Conservation (phyloP, 192 early-diverging fungal species). For the Martensiomyces pterosporus region DNA sequence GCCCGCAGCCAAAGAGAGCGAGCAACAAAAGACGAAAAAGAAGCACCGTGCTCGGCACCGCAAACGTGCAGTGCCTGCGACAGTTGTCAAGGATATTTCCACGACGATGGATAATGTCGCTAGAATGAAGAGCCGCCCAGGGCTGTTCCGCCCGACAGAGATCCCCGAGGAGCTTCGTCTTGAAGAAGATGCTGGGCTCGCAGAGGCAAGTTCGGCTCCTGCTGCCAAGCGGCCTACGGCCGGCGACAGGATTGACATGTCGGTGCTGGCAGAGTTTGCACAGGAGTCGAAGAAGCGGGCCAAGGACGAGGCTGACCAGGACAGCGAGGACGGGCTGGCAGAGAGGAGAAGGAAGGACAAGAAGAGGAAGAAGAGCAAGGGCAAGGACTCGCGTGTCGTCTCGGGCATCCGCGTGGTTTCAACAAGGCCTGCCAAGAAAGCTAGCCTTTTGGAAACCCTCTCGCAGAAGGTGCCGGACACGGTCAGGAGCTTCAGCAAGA, state of each 20-base stretch:
- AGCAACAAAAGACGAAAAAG: constrained; percentile 16
- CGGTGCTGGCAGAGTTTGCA: constrained; percentile 38
- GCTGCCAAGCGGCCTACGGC: neutral
- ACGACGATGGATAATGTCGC: constrained; percentile 13
- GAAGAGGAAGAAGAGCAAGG: constrained; percentile 10
- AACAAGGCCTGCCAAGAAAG: constrained; percentile 12
- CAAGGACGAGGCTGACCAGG: neutral
- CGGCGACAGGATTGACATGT: constrained; percentile 26
- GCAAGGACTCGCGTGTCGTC: constrained; percentile 25
- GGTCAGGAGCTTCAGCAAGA: constrained; percentile 16
- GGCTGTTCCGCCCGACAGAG: constrained; percentile 16
- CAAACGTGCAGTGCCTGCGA: constrained; percentile 21
- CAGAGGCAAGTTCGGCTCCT: neutral
- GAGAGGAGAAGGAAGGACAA: constrained; percentile 14
- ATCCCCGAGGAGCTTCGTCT: constrained; percentile 41
- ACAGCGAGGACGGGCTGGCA: constrained; percentile 5
- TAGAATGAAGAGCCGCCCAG: constrained; percentile 5
- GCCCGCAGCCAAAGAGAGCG: constrained; percentile 2
- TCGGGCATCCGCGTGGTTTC: constrained; percentile 48
- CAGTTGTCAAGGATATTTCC: constrained; percentile 5
- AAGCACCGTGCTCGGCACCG: constrained; percentile 34
- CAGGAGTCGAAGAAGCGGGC: constrained; percentile 12
- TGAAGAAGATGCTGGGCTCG: constrained; percentile 6
- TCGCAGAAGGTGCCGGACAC: constrained; percentile 24
- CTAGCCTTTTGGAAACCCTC: constrained; percentile 25